Evolutionary conservation across 371 early-diverging fungal species (phyloP).

Genomic region (Mortierella sp.): DNA sequence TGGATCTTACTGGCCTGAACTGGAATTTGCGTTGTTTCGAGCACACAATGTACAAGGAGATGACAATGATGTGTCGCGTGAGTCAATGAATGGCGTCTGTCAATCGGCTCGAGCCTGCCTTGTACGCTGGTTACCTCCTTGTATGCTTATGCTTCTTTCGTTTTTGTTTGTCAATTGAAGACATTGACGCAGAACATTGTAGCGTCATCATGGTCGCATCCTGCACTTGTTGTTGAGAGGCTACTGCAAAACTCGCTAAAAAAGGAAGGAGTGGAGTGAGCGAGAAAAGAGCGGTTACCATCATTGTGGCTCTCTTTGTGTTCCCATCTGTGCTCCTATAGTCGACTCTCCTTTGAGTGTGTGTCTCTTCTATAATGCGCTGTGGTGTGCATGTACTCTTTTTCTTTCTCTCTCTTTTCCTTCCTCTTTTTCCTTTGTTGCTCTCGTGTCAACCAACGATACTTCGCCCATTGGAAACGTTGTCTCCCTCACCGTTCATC

Average conservation of each 20-base stretch:
- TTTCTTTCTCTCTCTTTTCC: background rate
- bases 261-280: background rate
- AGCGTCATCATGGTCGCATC: background rate
- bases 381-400: background rate
- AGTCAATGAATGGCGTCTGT: background rate
- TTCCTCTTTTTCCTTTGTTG: background rate
- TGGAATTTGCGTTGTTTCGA: slow-evolving; percentile 12
- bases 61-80: background rate
- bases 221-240: background rate
- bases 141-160: background rate
- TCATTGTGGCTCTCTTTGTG: background rate
- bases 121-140: background rate
- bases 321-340: slow-evolving; percentile 7
- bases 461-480: background rate
- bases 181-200: background rate
- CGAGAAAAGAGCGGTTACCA: background rate
- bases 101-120: background rate
- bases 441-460: background rate
- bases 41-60: background rate
- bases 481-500: background rate
- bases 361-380: background rate
- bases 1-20: background rate
- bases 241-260: background rate
- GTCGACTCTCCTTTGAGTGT: background rate
- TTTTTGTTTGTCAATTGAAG: background rate